phyloP scores from a whole-genome alignment of 2,329 filamentous ascomycete genomes.

The Conoideocrella luteorostrata region DNA sequence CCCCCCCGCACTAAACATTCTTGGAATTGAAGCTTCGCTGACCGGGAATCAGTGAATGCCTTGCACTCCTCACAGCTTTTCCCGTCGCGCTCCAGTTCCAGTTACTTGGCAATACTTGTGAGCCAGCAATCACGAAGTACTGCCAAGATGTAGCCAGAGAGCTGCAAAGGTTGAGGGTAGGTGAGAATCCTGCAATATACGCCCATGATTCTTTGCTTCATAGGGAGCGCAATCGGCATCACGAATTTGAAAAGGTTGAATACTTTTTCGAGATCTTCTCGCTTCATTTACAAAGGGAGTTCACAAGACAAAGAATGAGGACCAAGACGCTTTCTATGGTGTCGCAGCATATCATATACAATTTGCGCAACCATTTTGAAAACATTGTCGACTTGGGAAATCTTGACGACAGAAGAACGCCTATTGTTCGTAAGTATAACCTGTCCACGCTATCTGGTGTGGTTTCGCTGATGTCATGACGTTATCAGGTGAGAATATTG shows the following conservation, averaged over 20 bases:
- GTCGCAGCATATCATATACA: conserved; percentile 19
- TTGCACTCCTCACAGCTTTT: conserved; percentile 19
- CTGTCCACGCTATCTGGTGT: not conserved
- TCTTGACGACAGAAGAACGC: conserved; percentile 12
- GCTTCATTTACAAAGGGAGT: conserved; percentile 19
- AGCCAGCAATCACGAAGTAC: conserved; percentile 18
- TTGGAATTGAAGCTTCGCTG: too few species aligned
- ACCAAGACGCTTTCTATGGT: conserved; percentile 11
- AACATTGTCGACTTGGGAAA: conserved; percentile 16
- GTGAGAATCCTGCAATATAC: not conserved
- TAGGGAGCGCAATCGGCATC: not conserved
- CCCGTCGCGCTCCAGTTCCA: conserved; percentile 20
- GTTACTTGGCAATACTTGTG: conserved; percentile 17
- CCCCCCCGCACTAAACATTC: too few species aligned
- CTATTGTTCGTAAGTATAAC: conserved; percentile 18
- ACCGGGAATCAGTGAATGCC: conserved; percentile 19
- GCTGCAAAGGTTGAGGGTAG: conserved; percentile 13
- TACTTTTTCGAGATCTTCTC: conserved; percentile 22
- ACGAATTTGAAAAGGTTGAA: conserved; percentile 9
- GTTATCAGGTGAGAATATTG: conserved; percentile 18
- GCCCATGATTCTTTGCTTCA: not conserved
- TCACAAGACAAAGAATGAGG: conserved; percentile 7
- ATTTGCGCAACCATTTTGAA: conserved; percentile 20
- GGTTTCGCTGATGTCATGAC: not conserved
- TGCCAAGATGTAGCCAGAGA: conserved; percentile 15